Evolutionary conservation across 768 basidiomycete genomes (phyloP).

Genomic region (Mycena chlorophos): DNA sequence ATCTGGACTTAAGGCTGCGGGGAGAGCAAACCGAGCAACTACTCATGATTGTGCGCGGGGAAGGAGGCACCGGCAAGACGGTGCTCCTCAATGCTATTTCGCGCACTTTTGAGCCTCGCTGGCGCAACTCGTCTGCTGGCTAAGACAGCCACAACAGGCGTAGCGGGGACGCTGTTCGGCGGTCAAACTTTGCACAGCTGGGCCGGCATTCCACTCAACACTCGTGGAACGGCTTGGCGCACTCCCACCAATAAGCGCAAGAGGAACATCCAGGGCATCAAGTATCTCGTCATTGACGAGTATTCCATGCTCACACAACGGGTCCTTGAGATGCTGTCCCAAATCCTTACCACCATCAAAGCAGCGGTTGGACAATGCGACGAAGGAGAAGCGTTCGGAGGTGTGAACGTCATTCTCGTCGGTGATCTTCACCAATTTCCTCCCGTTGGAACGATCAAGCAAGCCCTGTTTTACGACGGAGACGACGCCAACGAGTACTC

Average conservation of each 20-base stretch:
- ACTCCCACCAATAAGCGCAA: conserved; percentile 9
- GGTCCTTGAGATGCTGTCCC: conserved; percentile 24
- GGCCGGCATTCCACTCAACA: too few relatives aligned
- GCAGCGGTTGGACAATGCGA: conserved; percentile 2
- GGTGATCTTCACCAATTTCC: too few relatives aligned
- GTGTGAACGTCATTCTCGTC: conserved; percentile 42
- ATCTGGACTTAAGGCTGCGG: conserved; percentile 24
- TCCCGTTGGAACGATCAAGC: too few relatives aligned
- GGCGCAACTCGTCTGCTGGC: conserved; percentile 21
- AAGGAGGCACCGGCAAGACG: conserved; percentile 48
- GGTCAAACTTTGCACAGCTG: conserved; percentile 38
- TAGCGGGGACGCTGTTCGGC: conserved; percentile 41
- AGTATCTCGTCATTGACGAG: conserved; percentile 41
- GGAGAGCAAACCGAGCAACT: conserved; percentile 29
- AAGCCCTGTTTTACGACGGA: too few relatives aligned
- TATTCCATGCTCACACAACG: conserved; percentile 38
- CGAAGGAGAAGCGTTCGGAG: conserved; percentile 29
- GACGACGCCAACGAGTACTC: too few relatives aligned
- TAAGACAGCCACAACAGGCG: conserved; percentile 40
- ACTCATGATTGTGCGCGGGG: conserved; percentile 39
- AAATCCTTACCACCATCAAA: conserved; percentile 15
- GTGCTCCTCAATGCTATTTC: conserved; percentile 39
- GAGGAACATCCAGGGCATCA: conserved; percentile 21
- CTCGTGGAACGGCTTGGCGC: too few relatives aligned
- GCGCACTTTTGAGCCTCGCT: conserved; percentile 28